phyloP scores from a whole-genome alignment of 805 yeast species.

The Starmerella vitae region DNA sequence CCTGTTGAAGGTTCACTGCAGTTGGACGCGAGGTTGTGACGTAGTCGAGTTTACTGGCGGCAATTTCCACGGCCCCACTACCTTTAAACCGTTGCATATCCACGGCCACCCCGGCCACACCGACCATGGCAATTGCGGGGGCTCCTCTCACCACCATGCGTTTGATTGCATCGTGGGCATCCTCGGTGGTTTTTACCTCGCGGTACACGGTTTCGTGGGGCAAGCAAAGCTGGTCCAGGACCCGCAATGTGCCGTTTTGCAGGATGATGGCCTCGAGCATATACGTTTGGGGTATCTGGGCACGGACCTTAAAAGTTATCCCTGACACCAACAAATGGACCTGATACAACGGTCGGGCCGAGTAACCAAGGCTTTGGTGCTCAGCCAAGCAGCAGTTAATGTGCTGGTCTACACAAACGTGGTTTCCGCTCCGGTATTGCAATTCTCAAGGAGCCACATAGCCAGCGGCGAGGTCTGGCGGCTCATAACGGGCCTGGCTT shows the following conservation, averaged over 20 bases:
- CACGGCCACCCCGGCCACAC: conserved; percentile 68
- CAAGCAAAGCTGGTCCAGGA: conserved; percentile 68
- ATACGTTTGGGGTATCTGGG: too few species aligned
- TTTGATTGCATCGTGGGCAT: conserved; percentile 72
- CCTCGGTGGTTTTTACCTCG: conserved; percentile 46
- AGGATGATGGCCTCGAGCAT: conserved; percentile 11
- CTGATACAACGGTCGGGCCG: neutral
- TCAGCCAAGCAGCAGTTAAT: neutral
- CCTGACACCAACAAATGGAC: neutral
- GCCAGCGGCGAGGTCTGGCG: neutral
- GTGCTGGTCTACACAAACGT: neutral
- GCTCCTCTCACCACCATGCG: conserved; percentile 96
- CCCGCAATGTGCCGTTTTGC: conserved; percentile 34
- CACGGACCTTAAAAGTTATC: too few species aligned
- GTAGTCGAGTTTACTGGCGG: conserved; percentile 41
- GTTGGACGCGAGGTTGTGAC: conserved; percentile 79
- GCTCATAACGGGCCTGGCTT: neutral
- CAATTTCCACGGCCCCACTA: conserved; percentile 11
- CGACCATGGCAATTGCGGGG: conserved; percentile 95
- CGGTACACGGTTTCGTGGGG: conserved; percentile 71
- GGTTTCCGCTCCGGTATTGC: neutral
- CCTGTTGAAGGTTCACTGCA: conserved; percentile 82
- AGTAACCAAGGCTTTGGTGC: neutral
- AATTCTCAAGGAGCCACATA: neutral
- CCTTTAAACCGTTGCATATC: conserved; percentile 37